phyloP scores from a whole-genome alignment of 176 grass and related monocot genomes.

The Paspalum vaginatum region DNA sequence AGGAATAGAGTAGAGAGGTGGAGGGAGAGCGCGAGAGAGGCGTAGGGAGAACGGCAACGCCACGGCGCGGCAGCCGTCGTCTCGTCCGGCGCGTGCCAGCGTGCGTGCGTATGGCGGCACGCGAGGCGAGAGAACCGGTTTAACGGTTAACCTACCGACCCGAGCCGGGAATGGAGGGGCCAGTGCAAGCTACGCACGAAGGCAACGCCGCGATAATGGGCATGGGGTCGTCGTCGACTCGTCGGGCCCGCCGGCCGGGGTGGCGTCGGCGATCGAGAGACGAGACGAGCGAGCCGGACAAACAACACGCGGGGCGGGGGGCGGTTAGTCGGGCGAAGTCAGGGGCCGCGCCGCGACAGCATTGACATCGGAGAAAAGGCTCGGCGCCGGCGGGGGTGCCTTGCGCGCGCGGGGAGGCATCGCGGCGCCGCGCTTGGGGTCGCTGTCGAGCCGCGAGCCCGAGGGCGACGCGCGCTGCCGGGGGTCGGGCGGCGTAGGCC shows the following conservation, averaged over 20 bases:
- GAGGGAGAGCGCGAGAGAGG: slow-evolving; percentile 8
- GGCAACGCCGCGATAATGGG: too few species aligned
- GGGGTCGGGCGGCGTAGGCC: not conserved
- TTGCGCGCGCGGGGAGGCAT: too few species aligned
- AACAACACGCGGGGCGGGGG: not conserved
- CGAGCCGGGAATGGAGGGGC: too few species aligned
- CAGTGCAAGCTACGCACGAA: too few species aligned
- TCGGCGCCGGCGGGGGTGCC: not conserved
- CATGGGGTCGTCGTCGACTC: too few species aligned
- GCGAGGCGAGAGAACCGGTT: too few species aligned
- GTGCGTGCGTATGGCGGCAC: not conserved
- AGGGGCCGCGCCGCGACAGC: not conserved
- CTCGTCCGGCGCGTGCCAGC: not conserved
- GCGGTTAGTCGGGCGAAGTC: slow-evolving; percentile 9
- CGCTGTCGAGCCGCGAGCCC: too few species aligned
- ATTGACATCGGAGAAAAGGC: not conserved
- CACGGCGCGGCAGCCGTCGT: not conserved
- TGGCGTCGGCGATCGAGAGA: not conserved
- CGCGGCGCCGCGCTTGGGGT: too few species aligned
- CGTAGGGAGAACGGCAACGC: slow-evolving; percentile 26
- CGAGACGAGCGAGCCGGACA: not conserved
- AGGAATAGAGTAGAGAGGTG: too few species aligned
- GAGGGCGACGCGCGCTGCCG: too few species aligned
- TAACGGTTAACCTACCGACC: too few species aligned
- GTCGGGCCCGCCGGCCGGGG: too few species aligned